phyloP scores from a whole-genome alignment of 768 basidiomycete genomes.

The Boletellus ananas region DNA sequence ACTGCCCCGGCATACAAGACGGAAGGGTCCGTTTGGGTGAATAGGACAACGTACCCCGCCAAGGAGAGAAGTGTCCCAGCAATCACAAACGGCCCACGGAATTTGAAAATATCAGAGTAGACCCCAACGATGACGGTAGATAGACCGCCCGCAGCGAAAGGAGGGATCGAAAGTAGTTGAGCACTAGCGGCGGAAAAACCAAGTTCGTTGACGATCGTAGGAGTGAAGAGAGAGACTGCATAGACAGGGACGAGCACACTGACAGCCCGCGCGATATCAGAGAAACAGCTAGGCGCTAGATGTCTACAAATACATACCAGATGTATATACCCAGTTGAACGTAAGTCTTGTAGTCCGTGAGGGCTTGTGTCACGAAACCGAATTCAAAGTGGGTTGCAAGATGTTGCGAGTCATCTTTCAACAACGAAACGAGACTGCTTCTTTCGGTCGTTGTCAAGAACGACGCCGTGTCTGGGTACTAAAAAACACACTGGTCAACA shows the following conservation, averaged over 20 bases:
- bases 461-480: conserved; percentile 1
- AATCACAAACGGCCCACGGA: conserved; percentile 1
- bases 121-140: neutral
- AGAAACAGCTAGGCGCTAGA: neutral
- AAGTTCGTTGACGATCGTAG: neutral
- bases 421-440: neutral
- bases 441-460: neutral
- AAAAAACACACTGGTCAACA: neutral
- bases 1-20: neutral
- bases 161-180: neutral
- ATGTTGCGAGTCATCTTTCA: neutral
- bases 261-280: neutral
- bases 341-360: conserved; percentile 1
- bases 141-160: neutral
- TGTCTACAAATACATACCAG: too few species aligned
- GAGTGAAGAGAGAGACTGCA: neutral
- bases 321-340: neutral
- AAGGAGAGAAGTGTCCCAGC: neutral
- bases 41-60: neutral
- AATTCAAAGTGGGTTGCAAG: neutral
- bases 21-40: neutral
- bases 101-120: neutral
- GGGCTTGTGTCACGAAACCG: neutral
- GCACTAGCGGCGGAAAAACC: neutral
- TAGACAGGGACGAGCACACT: neutral